Evolutionary conservation across 2,329 filamentous ascomycete species (phyloP).

Genomic region (Rutstroemia sp.): DNA sequence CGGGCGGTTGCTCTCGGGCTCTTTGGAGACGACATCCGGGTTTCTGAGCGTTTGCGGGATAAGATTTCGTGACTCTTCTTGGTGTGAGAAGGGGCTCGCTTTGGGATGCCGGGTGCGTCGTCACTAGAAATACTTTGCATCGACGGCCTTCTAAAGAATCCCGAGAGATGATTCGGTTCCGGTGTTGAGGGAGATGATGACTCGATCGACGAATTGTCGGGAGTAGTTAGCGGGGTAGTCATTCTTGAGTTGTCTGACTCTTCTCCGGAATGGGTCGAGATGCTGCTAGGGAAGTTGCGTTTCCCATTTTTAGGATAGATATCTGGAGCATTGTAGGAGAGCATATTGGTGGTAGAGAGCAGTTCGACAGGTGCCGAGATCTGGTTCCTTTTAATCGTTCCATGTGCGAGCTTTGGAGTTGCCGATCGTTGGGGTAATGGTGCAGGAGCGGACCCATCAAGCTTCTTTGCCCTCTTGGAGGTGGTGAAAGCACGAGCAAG

Average conservation of each 20-base stretch:
- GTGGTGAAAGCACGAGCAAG: conserved; percentile 67
- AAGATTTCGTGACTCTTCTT: conserved; percentile 77
- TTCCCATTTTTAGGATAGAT: conserved; percentile 38
- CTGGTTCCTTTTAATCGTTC: conserved; percentile 42
- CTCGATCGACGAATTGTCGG: conserved; percentile 36
- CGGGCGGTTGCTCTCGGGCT: conserved; percentile 44
- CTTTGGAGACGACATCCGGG: conserved; percentile 53
- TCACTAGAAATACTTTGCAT: conserved; percentile 30
- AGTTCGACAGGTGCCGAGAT: conserved; percentile 86
- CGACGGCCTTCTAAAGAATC: conserved; percentile 46
- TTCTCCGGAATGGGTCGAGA: conserved; percentile 43
- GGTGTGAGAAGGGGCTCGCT: conserved; percentile 77
- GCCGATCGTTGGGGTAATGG: conserved; percentile 22
- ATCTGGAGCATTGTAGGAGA: conserved; percentile 90
- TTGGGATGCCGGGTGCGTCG: conserved; percentile 57
- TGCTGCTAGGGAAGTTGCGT: conserved; percentile 8
- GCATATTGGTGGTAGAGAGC: conserved; percentile 91
- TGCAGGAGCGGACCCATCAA: conserved; percentile 12
- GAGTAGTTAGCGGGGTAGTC: conserved; percentile 37
- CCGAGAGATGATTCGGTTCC: conserved; percentile 59
- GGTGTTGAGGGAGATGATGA: conserved; percentile 35
- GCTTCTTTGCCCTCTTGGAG: conserved; percentile 49
- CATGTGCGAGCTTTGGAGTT: conserved; percentile 23
- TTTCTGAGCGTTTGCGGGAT: conserved; percentile 59
- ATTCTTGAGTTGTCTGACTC: conserved; percentile 60